A percentile compares a stretch with the other conserved stretches of the same genome.
These are phyloP conservation scores for Hsuehochloa calcarea DNA, from an alignment of 176 grass and related monocot genomes.

Conservation along the genomic window DNA sequence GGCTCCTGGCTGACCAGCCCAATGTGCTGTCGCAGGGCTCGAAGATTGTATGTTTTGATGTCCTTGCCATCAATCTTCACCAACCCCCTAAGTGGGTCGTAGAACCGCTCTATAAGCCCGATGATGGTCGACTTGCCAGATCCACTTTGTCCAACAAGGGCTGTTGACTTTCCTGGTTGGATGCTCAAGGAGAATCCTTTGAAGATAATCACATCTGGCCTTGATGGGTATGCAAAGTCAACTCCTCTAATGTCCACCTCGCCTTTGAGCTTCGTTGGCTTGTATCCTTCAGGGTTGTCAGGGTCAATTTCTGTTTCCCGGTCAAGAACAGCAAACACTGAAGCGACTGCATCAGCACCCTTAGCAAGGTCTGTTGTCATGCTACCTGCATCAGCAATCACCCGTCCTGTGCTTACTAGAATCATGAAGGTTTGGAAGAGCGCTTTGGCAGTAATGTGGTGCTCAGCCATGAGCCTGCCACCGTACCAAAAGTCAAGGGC, in stretches of 20 bases:
- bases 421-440: constrained; percentile 99
- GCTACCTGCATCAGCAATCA: constrained; percentile 92
- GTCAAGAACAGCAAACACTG: constrained; percentile 87
- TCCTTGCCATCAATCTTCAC: constrained; percentile 76
- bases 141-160: constrained; percentile 90
- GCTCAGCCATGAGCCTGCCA: constrained; percentile 60
- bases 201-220: constrained; percentile 74
- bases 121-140: constrained; percentile 98
- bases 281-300: constrained; percentile 59
- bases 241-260: constrained; percentile 77
- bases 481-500: constrained; percentile 98
- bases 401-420: constrained; percentile 90
- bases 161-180: constrained; percentile 80
- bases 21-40: constrained; percentile 65
- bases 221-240: constrained; percentile 77
- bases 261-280: constrained; percentile 58
- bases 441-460: constrained; percentile 63
- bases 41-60: constrained; percentile 72
- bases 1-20: constrained; percentile 94
- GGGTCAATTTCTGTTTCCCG: constrained; percentile 76
- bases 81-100: constrained; percentile 68
- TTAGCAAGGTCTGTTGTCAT: constrained; percentile 98
- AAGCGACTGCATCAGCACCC: constrained; percentile 80
- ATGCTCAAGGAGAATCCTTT: constrained; percentile 86
- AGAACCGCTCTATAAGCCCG: constrained; percentile 90